Evolutionary conservation across 192 early-diverging fungal genomes (phyloP).

Genomic region (Nowakowskiella sp.): DNA sequence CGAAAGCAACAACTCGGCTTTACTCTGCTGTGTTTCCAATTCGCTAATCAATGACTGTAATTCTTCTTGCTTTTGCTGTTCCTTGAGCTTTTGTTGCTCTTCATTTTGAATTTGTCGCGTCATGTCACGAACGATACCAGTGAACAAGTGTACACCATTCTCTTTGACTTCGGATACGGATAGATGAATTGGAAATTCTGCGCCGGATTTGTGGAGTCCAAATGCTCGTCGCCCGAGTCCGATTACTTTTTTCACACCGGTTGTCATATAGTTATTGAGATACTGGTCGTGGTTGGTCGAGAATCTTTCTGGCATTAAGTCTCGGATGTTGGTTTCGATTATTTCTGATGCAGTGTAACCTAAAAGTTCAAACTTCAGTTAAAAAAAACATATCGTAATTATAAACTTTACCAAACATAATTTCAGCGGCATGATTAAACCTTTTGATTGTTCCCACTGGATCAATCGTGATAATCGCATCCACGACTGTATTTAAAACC

Average conservation of each 20-base stretch:
- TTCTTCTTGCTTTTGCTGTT: constrained; percentile 27
- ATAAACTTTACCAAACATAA: constrained; percentile 17
- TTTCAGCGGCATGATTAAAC: constrained; percentile 28
- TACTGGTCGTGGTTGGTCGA: constrained; percentile 16
- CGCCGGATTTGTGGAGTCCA: constrained; percentile 23
- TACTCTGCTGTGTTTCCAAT: constrained; percentile 9
- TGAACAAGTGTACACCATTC: constrained; percentile 32
- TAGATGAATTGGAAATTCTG: constrained; percentile 29
- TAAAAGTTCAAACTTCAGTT: not conserved
- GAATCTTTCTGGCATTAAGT: constrained; percentile 19
- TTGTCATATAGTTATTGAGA: constrained; percentile 23
- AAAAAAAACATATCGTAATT: not conserved
- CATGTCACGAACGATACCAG: constrained; percentile 31
- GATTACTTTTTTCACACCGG: constrained; percentile 17
- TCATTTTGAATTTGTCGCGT: constrained; percentile 29
- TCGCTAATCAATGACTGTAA: constrained; percentile 12
- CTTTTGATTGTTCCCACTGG: constrained; percentile 18
- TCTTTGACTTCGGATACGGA: constrained; percentile 26
- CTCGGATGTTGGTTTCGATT: constrained; percentile 29
- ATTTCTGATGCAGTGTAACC: constrained; percentile 19
- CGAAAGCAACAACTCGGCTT: constrained; percentile 20
- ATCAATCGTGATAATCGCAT: constrained; percentile 33
- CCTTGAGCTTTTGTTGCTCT: constrained; percentile 14
- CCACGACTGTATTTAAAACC: constrained; percentile 25
- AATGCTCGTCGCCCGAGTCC: constrained; percentile 3